Evolutionary conservation across 768 basidiomycete species (phyloP).

Genomic region (Amanita inopinata): DNA sequence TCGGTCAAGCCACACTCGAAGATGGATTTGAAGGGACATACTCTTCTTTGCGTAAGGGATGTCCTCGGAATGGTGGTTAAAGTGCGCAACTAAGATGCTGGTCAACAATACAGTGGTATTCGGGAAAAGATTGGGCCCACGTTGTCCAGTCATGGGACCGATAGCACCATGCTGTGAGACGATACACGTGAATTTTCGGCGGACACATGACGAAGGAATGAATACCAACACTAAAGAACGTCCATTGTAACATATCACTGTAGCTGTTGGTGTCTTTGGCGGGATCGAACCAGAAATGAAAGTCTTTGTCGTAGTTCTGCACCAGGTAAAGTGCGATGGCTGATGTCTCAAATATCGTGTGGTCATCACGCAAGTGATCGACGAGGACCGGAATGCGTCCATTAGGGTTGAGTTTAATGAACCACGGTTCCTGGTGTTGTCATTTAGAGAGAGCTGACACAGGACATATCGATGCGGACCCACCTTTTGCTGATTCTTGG

Average conservation of each 20-base stretch:
- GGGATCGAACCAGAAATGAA: slow-evolving; percentile 57
- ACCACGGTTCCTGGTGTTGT: slow-evolving; percentile 70
- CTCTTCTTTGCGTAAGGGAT: slow-evolving; percentile 63
- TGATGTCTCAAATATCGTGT: slow-evolving; percentile 65
- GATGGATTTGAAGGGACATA: slow-evolving; percentile 19
- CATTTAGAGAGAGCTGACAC: slow-evolving; percentile 21
- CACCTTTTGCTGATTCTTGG: slow-evolving; percentile 27
- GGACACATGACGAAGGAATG: slow-evolving; percentile 1
- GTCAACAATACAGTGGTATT: slow-evolving; percentile 24
- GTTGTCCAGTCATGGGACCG: slow-evolving; percentile 85
- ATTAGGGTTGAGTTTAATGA: slow-evolving; percentile 65
- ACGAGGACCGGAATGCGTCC: slow-evolving; percentile 62
- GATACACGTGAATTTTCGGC: neutral
- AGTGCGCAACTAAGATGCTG: slow-evolving; percentile 73
- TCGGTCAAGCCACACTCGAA: neutral
- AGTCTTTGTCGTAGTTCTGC: slow-evolving; percentile 71
- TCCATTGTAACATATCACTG: slow-evolving; percentile 75
- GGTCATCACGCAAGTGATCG: slow-evolving; percentile 52
- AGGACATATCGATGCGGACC: neutral
- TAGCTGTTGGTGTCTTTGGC: slow-evolving; percentile 44
- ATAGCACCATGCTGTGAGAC: slow-evolving; percentile 58
- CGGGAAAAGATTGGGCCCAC: slow-evolving; percentile 9
- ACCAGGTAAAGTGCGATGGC: slow-evolving; percentile 77
- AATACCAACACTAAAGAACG: slow-evolving; percentile 69
- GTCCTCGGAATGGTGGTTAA: slow-evolving; percentile 50